phyloP scores from a whole-genome alignment of 1,139 yeast genomes.

The Pichia sp. region DNA sequence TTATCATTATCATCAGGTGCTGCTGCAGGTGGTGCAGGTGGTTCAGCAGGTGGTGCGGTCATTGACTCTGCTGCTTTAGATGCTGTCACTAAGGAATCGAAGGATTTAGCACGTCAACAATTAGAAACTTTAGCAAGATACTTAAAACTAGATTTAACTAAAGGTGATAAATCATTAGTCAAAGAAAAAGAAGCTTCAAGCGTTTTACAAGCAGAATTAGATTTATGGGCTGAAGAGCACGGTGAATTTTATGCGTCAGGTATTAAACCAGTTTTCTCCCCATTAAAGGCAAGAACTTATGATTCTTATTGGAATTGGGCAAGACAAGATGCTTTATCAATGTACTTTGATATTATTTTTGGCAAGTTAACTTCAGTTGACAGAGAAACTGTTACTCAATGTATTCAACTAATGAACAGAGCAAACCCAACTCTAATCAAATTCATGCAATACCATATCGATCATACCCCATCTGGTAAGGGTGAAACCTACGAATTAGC shows the following conservation, averaged over 20 bases:
- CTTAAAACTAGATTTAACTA: slow-evolving; percentile 83
- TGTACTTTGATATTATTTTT: slow-evolving; percentile 93
- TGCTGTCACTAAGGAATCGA: slow-evolving; percentile 86
- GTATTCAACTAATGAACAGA: slow-evolving; percentile 96
- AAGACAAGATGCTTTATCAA: slow-evolving; percentile 88
- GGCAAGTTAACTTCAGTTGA: slow-evolving; percentile 87
- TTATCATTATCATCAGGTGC: slow-evolving; percentile 66
- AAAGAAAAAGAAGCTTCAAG: slow-evolving; percentile 85
- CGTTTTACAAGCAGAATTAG: slow-evolving; percentile 82
- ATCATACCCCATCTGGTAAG: slow-evolving; percentile 80
- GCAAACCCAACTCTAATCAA: slow-evolving; percentile 89
- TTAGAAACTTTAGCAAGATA: slow-evolving; percentile 92
- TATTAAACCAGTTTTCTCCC: slow-evolving; percentile 81
- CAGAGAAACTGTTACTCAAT: slow-evolving; percentile 92
- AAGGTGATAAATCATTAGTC: slow-evolving; percentile 80
- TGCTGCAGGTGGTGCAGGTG: slow-evolving; percentile 27
- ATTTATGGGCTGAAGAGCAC: slow-evolving; percentile 88
- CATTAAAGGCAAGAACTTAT: slow-evolving; percentile 89
- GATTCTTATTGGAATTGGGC: slow-evolving; percentile 99
- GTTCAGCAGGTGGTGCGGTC: slow-evolving; percentile 75
- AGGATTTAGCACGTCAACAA: slow-evolving; percentile 87
- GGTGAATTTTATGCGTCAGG: slow-evolving; percentile 95
- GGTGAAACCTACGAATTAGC: slow-evolving; percentile 90
- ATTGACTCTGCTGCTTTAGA: slow-evolving; percentile 95
- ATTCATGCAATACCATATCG: slow-evolving; percentile 96